Percentiles rank a stretch among this genome's conserved stretches.
These are phyloP conservation scores for Starmerella powellii DNA, from an alignment of 805 yeast species.

Conservation along the genomic window DNA sequence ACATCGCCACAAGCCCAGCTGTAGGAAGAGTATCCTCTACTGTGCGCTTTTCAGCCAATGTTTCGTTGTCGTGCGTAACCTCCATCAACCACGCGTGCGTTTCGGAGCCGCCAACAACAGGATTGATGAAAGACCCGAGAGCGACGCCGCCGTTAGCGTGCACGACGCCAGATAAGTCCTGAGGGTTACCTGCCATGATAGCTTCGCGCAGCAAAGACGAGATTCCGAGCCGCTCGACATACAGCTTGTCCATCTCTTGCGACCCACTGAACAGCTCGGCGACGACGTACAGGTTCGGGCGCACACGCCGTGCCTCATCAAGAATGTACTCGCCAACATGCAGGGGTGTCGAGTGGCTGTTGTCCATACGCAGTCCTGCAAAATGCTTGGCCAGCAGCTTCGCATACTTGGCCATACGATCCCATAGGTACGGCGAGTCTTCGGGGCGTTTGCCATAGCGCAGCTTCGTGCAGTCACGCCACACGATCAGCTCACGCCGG, in stretches of 20 bases:
- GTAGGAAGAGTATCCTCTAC: conserved; percentile 89
- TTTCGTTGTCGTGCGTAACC: conserved; percentile 92
- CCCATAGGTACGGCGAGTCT: conserved; percentile 86
- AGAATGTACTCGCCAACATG: conserved; percentile 85
- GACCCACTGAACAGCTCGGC: conserved; percentile 93
- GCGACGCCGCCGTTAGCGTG: conserved; percentile 94
- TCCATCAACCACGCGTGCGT: conserved; percentile 96
- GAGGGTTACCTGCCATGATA: conserved; percentile 88
- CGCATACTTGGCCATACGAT: conserved; percentile 70
- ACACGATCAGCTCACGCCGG: conserved; percentile 83
- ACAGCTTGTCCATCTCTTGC: conserved; percentile 77
- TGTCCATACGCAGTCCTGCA: conserved; percentile 84
- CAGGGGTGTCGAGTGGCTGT: conserved; percentile 91
- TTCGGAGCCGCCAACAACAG: conserved; percentile 39
- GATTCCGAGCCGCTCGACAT: conserved; percentile 82
- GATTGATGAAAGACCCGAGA: conserved; percentile 65
- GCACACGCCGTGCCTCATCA: conserved; percentile 73
- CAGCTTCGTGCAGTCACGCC: conserved; percentile 95
- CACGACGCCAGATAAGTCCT: conserved; percentile 71
- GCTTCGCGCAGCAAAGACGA: conserved; percentile 88
- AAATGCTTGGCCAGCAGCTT: conserved; percentile 59
- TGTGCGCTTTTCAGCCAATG: conserved; percentile 78
- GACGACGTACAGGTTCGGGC: conserved; percentile 80
- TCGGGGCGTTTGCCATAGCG: conserved; percentile 67
- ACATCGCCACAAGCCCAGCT: conserved; percentile 86